Conservation (phyloP, 2,329 filamentous ascomycete species). For the Pseudomassariella vexata region DNA sequence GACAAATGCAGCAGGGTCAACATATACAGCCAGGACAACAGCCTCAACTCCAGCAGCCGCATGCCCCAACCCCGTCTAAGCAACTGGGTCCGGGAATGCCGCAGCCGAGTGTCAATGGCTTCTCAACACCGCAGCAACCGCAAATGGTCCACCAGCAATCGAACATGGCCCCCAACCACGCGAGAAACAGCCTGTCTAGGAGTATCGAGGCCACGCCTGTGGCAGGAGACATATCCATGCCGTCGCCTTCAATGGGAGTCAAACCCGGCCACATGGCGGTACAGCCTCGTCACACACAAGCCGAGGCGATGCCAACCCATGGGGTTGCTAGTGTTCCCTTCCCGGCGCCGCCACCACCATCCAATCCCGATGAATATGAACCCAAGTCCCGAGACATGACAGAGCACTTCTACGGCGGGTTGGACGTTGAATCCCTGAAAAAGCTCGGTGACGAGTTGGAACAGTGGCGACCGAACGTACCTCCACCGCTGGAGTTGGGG, state of each 20-base stretch:
- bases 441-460: slow-evolving; percentile 63
- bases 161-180: slow-evolving; percentile 36
- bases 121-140: slow-evolving; percentile 35
- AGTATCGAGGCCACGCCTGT: slow-evolving; percentile 40
- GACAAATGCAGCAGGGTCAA: slow-evolving; percentile 18
- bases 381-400: slow-evolving; percentile 44
- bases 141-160: slow-evolving; percentile 38
- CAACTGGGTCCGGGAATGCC: slow-evolving; percentile 40
- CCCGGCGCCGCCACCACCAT: slow-evolving; percentile 30
- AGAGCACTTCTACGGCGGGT: slow-evolving; percentile 61
- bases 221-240: slow-evolving; percentile 35
- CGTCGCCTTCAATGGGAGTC: slow-evolving; percentile 34
- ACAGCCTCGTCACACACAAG: slow-evolving; percentile 27
- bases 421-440: slow-evolving; percentile 60
- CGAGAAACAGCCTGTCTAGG: slow-evolving; percentile 46
- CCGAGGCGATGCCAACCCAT: slow-evolving; percentile 19
- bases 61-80: slow-evolving; percentile 37
- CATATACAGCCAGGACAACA: slow-evolving; percentile 34
- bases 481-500: slow-evolving; percentile 71
- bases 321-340: slow-evolving; percentile 20
- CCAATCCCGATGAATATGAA: slow-evolving; percentile 47
- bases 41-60: slow-evolving; percentile 34
- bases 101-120: slow-evolving; percentile 42
- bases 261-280: slow-evolving; percentile 36
- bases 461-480: slow-evolving; percentile 67